These are phyloP conservation scores for Vigna angularis DNA, from an alignment of 306 rosid species.

Conservation along the genomic window DNA sequence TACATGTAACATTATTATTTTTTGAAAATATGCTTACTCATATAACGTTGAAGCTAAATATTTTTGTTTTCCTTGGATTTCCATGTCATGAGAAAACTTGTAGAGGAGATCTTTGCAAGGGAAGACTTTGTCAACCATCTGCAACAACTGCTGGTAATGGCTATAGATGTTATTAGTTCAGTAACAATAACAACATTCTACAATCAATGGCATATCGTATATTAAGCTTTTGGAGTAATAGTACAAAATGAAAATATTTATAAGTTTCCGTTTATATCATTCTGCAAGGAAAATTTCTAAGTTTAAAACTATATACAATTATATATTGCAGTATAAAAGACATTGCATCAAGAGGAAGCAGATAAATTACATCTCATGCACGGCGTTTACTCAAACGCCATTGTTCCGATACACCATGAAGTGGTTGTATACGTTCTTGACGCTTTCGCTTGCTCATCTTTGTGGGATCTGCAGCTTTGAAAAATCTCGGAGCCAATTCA, in stretches of 20 bases:
- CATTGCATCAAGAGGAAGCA: constrained; percentile 26
- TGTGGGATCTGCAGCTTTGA: constrained; percentile 82
- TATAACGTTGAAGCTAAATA: too few relatives aligned
- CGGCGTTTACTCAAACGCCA: constrained; percentile 86
- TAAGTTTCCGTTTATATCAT: constrained; percentile 4
- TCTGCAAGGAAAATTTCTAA: constrained; percentile 3
- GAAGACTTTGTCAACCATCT: neutral
- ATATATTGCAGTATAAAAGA: neutral
- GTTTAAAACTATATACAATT: constrained; percentile 16
- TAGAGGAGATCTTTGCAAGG: neutral
- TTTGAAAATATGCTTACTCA: too few relatives aligned
- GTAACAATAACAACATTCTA: too few relatives aligned
- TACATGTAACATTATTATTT: too few relatives aligned
- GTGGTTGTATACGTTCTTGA: constrained; percentile 80
- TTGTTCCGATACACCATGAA: constrained; percentile 17
- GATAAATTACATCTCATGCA: constrained; percentile 54
- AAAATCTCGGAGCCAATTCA: constrained; percentile 85
- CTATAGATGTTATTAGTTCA: too few relatives aligned
- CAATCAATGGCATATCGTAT: too few relatives aligned
- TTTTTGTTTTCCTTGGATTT: too few relatives aligned
- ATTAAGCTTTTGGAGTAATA: too few relatives aligned
- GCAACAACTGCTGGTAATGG: too few relatives aligned
- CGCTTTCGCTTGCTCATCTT: constrained; percentile 85
- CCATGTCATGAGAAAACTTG: too few relatives aligned
- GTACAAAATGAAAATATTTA: neutral